phyloP scores from a whole-genome alignment of 805 yeast genomes.

The Candida montana region DNA sequence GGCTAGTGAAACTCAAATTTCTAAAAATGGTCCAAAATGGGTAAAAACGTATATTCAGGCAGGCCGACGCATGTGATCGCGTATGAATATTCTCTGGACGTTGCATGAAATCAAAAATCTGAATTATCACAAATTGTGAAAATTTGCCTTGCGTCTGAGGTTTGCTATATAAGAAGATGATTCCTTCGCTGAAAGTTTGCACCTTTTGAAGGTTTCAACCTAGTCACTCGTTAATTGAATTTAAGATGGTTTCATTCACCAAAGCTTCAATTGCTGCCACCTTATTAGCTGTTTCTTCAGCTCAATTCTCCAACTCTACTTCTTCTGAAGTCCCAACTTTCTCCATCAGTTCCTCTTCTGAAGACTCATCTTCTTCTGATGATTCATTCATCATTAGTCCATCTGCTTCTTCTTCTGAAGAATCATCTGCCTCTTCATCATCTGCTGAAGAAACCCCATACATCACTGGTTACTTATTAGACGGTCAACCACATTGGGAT shows the following conservation, averaged over 20 bases:
- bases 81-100: no score
- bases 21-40: no score
- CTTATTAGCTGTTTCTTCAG: slow-evolving; percentile 12
- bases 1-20: no score
- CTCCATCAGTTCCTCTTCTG: slow-evolving; percentile 8
- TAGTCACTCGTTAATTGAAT: slow-evolving; percentile 1
- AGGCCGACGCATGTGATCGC: no score
- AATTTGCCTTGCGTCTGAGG: no score
- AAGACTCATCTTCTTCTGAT: slow-evolving; percentile 13
- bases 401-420: slow-evolving; percentile 15
- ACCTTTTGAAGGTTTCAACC: neutral
- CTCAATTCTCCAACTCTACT: slow-evolving; percentile 11
- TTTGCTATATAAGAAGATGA: no score
- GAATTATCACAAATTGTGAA: no score
- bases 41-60: no score
- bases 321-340: slow-evolving; percentile 8
- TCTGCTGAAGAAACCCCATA: slow-evolving; percentile 16
- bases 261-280: slow-evolving; percentile 9
- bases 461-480: slow-evolving; percentile 21
- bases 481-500: slow-evolving; percentile 25
- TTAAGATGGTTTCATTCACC: slow-evolving; percentile 13
- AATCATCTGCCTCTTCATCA: slow-evolving; percentile 12
- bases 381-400: slow-evolving; percentile 18
- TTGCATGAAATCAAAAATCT: no score
- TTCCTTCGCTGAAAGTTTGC: no score